A percentile compares a stretch with the other conserved stretches of the same genome.
These are phyloP conservation scores for Alternaria triticina DNA, from an alignment of 2,329 filamentous ascomycete genomes.

Conservation along the genomic window DNA sequence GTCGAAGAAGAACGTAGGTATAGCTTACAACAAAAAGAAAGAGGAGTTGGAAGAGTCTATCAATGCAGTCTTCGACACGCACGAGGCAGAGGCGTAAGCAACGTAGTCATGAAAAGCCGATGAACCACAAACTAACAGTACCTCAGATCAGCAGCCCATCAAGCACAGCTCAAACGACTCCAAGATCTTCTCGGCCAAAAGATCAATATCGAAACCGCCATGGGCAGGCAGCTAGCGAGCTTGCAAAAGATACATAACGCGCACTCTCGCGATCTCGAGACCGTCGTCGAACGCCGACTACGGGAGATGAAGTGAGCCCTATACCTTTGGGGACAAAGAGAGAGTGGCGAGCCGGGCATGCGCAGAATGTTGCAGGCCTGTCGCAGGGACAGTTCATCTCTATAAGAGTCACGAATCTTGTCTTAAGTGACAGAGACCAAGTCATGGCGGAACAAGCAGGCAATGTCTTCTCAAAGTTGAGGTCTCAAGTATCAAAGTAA, in stretches of 20 bases:
- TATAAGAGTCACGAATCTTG: background rate
- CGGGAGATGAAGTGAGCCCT: conserved; percentile 27
- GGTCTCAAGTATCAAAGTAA: background rate
- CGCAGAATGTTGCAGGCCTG: background rate
- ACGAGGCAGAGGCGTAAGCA: conserved; percentile 39
- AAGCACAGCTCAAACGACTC: conserved; percentile 33
- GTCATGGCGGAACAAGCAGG: background rate
- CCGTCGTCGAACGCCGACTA: conserved; percentile 25
- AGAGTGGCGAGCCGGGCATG: background rate
- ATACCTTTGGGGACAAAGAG: background rate
- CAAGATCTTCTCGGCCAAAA: conserved; percentile 31
- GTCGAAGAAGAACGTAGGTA: conserved; percentile 27
- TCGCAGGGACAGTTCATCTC: background rate
- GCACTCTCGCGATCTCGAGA: conserved; percentile 30
- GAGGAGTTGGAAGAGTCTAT: conserved; percentile 23
- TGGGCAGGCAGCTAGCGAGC: conserved; percentile 22
- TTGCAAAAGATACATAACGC: conserved; percentile 27
- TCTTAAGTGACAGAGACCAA: background rate
- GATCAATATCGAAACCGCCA: conserved; percentile 30
- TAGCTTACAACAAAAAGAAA: conserved; percentile 22
- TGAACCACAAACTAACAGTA: background rate
- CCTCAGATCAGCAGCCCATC: conserved; percentile 27
- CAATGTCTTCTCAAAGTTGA: background rate
- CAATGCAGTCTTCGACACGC: conserved; percentile 29
- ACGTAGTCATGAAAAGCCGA: background rate